Evolutionary conservation across 2,329 filamentous ascomycete species (phyloP).

Genomic region (Xylariaceae sp.): DNA sequence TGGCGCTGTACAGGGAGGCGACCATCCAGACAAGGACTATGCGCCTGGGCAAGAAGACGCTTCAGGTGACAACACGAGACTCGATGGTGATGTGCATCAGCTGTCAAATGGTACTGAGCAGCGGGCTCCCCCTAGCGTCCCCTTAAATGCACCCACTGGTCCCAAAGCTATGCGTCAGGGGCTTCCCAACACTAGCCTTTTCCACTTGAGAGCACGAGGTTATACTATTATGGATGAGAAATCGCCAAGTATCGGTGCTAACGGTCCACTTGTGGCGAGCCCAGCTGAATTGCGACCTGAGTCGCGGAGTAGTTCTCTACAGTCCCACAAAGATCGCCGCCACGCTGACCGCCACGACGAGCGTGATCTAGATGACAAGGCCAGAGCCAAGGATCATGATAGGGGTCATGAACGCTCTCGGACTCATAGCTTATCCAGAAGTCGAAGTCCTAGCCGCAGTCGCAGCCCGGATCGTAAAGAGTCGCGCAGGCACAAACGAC

Average conservation of each 20-base stretch:
- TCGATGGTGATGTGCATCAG: slow-evolving; percentile 32
- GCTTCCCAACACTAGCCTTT: slow-evolving; percentile 72
- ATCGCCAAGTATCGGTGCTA: slow-evolving; percentile 31
- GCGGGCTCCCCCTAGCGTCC: slow-evolving; percentile 38
- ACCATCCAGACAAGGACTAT: slow-evolving; percentile 26
- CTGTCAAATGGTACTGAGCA: slow-evolving; percentile 26
- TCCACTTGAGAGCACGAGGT: slow-evolving; percentile 54
- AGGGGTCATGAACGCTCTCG: slow-evolving; percentile 30
- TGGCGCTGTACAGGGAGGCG: slow-evolving; percentile 17
- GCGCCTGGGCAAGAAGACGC: slow-evolving; percentile 23
- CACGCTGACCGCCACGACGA: slow-evolving; percentile 36
- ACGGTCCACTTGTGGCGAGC: slow-evolving; percentile 31
- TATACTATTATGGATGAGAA: slow-evolving; percentile 41
- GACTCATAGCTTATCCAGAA: slow-evolving; percentile 32
- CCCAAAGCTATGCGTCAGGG: slow-evolving; percentile 93
- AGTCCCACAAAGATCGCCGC: slow-evolving; percentile 34
- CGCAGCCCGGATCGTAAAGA: slow-evolving; percentile 43
- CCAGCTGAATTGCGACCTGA: slow-evolving; percentile 33
- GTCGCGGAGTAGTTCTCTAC: slow-evolving; percentile 46
- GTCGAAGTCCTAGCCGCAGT: slow-evolving; percentile 37
- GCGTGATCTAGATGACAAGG: slow-evolving; percentile 29
- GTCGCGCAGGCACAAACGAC: slow-evolving; percentile 47
- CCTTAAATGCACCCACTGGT: slow-evolving; percentile 76
- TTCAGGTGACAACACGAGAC: slow-evolving; percentile 28
- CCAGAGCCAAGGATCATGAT: slow-evolving; percentile 26